Evolutionary conservation across 352 stramenopile species (phyloP).

Genomic region (Phytophthora cryptogea): DNA sequence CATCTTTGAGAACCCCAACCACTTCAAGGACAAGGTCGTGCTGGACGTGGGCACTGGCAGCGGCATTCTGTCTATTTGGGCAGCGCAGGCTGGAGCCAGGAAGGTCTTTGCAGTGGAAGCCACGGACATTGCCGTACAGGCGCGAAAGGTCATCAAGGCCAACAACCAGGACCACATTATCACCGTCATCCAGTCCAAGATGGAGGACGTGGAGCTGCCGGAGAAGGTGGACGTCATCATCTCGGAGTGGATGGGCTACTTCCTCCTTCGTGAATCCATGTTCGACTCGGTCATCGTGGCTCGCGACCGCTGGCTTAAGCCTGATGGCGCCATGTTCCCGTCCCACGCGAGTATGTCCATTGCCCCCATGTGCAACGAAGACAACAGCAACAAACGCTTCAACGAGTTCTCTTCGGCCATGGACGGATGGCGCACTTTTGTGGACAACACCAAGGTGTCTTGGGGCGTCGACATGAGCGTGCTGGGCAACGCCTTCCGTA

Average conservation of each 20-base stretch:
- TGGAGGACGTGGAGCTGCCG: constrained; percentile 97
- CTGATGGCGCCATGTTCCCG: constrained; percentile 98
- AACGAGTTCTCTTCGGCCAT: constrained; percentile 85
- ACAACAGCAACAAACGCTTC: constrained; percentile 87
- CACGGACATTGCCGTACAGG: constrained; percentile 98
- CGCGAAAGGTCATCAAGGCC: constrained; percentile 94
- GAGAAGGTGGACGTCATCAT: constrained; percentile 99
- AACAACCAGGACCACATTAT: constrained; percentile 97
- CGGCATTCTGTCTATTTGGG: constrained; percentile 99
- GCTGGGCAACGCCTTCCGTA: constrained; percentile 86
- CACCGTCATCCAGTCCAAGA: constrained; percentile 98
- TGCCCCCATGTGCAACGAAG: constrained; percentile 95
- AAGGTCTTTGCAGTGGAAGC: constrained; percentile 98
- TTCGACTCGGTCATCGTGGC: constrained; percentile 98
- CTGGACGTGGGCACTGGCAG: constrained; percentile 99
- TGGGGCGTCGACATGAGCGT: constrained; percentile 98
- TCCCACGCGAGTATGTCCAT: constrained; percentile 98
- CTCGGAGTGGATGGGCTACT: constrained; percentile 99
- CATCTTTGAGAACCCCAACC: constrained; percentile 97
- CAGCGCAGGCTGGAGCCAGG: constrained; percentile 96
- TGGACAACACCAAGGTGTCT: constrained; percentile 91
- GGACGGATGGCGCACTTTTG: constrained; percentile 84
- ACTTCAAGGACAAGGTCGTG: constrained; percentile 99
- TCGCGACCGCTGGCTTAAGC: constrained; percentile 96
- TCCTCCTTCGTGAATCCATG: constrained; percentile 99